These are phyloP conservation scores for Ustilago crameri DNA, from an alignment of 1,284 basidiomycete species.

Conservation along the genomic window DNA sequence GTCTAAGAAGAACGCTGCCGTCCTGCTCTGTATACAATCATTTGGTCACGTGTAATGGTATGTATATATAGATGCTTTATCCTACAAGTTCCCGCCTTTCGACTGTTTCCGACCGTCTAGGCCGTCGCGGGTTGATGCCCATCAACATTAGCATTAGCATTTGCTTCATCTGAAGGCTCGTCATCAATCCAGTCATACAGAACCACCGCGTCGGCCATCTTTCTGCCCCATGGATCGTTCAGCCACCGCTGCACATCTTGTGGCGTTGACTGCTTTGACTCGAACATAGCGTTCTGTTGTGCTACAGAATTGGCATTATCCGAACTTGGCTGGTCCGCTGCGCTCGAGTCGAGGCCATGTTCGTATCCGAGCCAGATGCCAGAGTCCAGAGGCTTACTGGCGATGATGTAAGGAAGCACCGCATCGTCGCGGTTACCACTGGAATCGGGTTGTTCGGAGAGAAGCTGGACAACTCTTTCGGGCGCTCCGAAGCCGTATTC, in stretches of 20 bases:
- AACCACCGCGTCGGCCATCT: conserved; percentile 46
- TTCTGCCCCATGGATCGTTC: conserved; percentile 33
- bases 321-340: background rate
- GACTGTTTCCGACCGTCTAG: background rate
- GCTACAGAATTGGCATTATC: background rate
- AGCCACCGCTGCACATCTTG: conserved; percentile 25
- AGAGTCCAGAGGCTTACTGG: conserved; percentile 48
- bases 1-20: background rate
- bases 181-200: conserved; percentile 56
- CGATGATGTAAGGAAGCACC: conserved; percentile 42
- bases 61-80: background rate
- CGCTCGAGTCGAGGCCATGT: conserved; percentile 5
- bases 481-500: conserved; percentile 58
- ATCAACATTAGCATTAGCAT: conserved; percentile 5
- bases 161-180: conserved; percentile 15
- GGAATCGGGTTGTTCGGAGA: conserved; percentile 6
- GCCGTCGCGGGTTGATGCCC: conserved; percentile 3
- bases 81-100: background rate
- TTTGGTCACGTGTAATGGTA: no score
- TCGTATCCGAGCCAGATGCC: conserved; percentile 51
- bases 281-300: background rate
- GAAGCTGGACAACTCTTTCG: conserved; percentile 38
- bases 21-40: no score
- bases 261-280: background rate
- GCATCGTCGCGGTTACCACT: background rate